Evolutionary conservation across 75 land plant species (phyloP), one percentile per base, ranked within the genome.

Genomic region (Isoetes taiwanensis): DNA sequence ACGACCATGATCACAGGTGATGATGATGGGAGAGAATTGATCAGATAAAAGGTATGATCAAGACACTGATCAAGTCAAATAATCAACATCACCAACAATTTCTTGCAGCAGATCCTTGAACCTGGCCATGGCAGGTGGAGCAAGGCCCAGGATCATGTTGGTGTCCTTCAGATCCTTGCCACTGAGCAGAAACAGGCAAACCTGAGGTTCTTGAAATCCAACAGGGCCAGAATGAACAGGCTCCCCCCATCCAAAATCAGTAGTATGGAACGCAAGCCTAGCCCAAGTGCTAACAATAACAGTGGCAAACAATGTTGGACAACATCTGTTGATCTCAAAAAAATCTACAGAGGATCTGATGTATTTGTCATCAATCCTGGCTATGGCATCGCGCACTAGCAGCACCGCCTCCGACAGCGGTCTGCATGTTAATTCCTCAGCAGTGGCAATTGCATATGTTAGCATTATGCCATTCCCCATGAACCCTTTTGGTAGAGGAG

Each of bases 161-260:
- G 79, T 80, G 56, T 79, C 78, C 56, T 68, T 80, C 63, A 79
- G 63, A 31, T 73, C 87, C 58, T 77, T 74, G 12, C 94, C 85
- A 50, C 78, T 84, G 17, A 85, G 70, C 4, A 79, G 65, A 57
- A 91, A 86, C 35, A 91, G 60, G 30, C 72, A 74, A 30, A 86
- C 97, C 62, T 80, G 87, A 40, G 68, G 77, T 59, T 78, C 88
- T 1, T 93, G 97, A 67, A 81, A 62, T 10, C 71, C 64, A 32
- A 83, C 95, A 0, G 97, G 95, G 26, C 87, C 94, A 0, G 82
- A 72, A 32, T 61, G 59, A 0, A 67, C 20, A 1, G 97, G 85
- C 43, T 80, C 80, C 8, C 94, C 97, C 94, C 94, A 91, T 8
- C 97, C 97, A 57, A 91, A 91, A 42, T 86, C 89, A 0, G 81